Percentiles rank a stretch among this genome's conserved stretches.
Evolutionary conservation across 106 monocot species (phyloP).

Genomic region (Amphibolis antarctica): DNA sequence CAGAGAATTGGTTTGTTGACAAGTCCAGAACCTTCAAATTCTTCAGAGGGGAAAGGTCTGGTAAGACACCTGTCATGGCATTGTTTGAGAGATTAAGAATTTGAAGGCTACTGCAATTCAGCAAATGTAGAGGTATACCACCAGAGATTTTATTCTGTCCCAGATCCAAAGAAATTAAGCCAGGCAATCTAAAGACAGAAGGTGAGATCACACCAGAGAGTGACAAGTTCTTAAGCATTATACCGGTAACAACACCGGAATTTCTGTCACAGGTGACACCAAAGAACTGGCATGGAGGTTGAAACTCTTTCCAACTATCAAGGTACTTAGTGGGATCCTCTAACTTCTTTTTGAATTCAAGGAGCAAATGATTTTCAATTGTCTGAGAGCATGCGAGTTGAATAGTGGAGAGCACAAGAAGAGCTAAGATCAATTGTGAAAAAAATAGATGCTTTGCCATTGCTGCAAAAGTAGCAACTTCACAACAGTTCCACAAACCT

Average conservation of each 20-base stretch:
- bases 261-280: constrained; percentile 50
- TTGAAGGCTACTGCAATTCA: constrained; percentile 37
- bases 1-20: constrained; percentile 42
- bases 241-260: constrained; percentile 34
- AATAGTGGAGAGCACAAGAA: not conserved
- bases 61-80: constrained; percentile 34
- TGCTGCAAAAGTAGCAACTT: not conserved
- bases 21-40: constrained; percentile 47
- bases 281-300: constrained; percentile 9
- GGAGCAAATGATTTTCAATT: constrained; percentile 2
- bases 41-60: constrained; percentile 45
- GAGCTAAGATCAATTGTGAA: not conserved
- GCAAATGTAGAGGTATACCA: constrained; percentile 33
- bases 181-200: constrained; percentile 25
- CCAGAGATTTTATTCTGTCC: constrained; percentile 39
- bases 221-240: constrained; percentile 37
- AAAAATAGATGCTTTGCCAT: not conserved
- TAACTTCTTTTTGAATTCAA: constrained; percentile 2
- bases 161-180: constrained; percentile 27
- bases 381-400: not conserved
- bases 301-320: not conserved
- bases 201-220: constrained; percentile 60
- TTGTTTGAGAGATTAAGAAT: constrained; percentile 62
- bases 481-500: not conserved
- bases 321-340: constrained; percentile 6